Evolutionary conservation across 2,329 filamentous ascomycete genomes (phyloP).

Genomic region (Penicillium glabrum): DNA sequence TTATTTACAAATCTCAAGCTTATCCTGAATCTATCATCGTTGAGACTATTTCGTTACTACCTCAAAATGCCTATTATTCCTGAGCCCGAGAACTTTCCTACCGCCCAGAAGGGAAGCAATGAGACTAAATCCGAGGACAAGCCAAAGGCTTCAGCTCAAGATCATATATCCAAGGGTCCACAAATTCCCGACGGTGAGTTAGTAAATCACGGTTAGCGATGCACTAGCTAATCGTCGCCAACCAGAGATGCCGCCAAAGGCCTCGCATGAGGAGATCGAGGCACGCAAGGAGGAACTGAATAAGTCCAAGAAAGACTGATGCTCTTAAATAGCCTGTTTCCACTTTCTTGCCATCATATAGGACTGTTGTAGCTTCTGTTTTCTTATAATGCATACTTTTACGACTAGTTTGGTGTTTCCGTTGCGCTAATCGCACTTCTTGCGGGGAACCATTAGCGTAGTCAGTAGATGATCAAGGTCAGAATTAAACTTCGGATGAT

Average conservation of each 20-base stretch:
- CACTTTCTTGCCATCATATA: neutral
- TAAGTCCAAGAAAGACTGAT: constrained; percentile 4
- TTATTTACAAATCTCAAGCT: neutral
- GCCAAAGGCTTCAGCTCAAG: constrained; percentile 32
- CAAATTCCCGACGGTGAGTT: constrained; percentile 42
- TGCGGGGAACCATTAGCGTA: neutral
- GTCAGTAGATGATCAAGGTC: too few relatives aligned
- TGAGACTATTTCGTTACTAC: neutral
- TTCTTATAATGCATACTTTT: neutral
- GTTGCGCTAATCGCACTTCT: neutral
- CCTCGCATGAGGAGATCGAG: constrained; percentile 65
- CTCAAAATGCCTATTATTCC: constrained; percentile 33
- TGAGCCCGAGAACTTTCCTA: constrained; percentile 26
- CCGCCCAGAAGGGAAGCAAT: constrained; percentile 18
- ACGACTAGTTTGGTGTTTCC: neutral
- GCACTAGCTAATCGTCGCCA: neutral
- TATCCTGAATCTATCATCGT: neutral
- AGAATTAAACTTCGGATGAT: neutral
- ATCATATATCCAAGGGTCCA: constrained; percentile 46
- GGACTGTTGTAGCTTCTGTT: neutral
- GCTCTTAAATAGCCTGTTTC: neutral
- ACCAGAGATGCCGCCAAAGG: constrained; percentile 43
- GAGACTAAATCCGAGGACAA: constrained; percentile 33
- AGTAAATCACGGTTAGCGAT: neutral
- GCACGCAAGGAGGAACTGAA: constrained; percentile 67